Conservation (phyloP, 78 protist genomes). For the Dictyostelium purpureum region DNA sequence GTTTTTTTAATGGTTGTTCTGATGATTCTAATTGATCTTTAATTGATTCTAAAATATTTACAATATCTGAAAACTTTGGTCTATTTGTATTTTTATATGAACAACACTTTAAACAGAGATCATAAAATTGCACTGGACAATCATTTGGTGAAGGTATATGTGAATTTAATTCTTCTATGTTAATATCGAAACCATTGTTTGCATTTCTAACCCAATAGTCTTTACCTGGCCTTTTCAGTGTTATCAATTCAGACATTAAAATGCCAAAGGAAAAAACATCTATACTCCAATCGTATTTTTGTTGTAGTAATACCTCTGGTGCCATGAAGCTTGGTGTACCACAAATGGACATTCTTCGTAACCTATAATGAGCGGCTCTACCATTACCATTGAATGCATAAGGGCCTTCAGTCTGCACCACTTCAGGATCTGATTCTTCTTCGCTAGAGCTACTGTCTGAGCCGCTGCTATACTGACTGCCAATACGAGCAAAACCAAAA, state of each 20-base stretch:
- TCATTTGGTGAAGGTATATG: background rate
- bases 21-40: background rate
- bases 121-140: constrained; percentile 39
- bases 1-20: background rate
- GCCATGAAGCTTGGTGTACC: constrained; percentile 79
- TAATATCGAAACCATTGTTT: constrained; percentile 70
- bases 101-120: constrained; percentile 59
- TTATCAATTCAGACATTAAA: constrained; percentile 49
- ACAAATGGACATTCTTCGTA: constrained; percentile 71
- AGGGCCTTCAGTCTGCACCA: too few relatives aligned
- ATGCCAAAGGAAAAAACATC: constrained; percentile 76
- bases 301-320: constrained; percentile 59
- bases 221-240: constrained; percentile 73
- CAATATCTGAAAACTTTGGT: constrained; percentile 54
- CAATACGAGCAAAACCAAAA: constrained; percentile 71
- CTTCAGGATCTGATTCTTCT: background rate
- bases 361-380: constrained; percentile 7
- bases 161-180: constrained; percentile 22
- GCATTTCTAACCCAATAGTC: constrained; percentile 74
- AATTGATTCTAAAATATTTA: constrained; percentile 25
- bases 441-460: constrained; percentile 44
- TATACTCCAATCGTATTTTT: constrained; percentile 57
- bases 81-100: background rate
- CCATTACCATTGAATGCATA: constrained; percentile 63
- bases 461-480: constrained; percentile 48